phyloP scores from a whole-genome alignment of 108 stramenopile species.

The Skeletonema costatum region DNA sequence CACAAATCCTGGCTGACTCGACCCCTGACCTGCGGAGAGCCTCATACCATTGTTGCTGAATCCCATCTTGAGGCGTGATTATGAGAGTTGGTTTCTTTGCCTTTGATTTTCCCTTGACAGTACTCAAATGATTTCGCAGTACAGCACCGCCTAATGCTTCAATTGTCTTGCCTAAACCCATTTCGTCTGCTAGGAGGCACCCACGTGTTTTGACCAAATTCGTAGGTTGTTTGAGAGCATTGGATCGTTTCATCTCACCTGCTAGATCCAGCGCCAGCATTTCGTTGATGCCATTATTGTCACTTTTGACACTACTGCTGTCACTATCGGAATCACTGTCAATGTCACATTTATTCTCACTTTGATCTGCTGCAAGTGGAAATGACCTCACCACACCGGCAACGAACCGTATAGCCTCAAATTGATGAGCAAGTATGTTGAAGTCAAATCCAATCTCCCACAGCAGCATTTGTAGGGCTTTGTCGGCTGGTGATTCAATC shows the following conservation, averaged over 20 bases:
- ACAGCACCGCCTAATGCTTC: conserved; percentile 39
- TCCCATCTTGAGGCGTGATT: conserved; percentile 47
- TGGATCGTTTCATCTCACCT: not conserved
- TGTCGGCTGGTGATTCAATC: conserved; percentile 11
- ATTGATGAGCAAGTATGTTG: conserved; percentile 40
- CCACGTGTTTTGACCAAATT: conserved; percentile 3
- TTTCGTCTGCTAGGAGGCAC: conserved; percentile 31
- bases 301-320: not conserved
- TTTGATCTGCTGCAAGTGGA: conserved; percentile 21
- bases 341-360: not conserved
- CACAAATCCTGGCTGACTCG: conserved; percentile 2
- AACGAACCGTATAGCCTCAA: conserved; percentile 46
- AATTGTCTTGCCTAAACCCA: conserved; percentile 45
- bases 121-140: conserved; percentile 25
- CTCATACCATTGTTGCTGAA: conserved; percentile 49
- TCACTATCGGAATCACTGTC: not conserved
- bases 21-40: conserved; percentile 29
- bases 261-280: conserved; percentile 8
- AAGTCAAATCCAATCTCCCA: conserved; percentile 40
- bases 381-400: conserved; percentile 33
- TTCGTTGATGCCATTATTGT: not conserved
- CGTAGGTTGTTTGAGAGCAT: conserved; percentile 8
- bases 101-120: not conserved
- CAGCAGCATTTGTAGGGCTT: conserved; percentile 20
- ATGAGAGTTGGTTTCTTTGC: conserved; percentile 37